Evolutionary conservation across 345 rosid species (phyloP), one percentile per base, ranked within the genome.

Genomic region (Sisymbrium altissimum): DNA sequence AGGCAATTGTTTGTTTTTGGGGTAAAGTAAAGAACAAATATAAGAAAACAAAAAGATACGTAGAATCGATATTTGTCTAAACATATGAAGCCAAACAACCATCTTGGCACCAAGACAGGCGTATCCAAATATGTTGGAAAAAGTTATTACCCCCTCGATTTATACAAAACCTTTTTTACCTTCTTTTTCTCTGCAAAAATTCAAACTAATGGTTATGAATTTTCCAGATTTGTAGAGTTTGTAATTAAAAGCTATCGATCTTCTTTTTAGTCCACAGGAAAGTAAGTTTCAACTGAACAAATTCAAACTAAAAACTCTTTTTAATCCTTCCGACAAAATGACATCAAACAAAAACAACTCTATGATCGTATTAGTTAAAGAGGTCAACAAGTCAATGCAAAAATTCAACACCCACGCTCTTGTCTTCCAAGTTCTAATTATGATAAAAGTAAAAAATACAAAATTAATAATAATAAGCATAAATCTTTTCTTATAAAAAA

Each of bases 1-100:
- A 62, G 59, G 44, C 30, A 44, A 25, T 0, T 69, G 64, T 69
- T 62, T 61, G 64, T 75, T 50, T 41, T 35, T 18, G 74, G 64
- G 49, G 25, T 18, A 39, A 70, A 55, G 55, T 15, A 40, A 27
- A 64, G 30, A 69, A 63, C 79, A 70, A 38, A 62, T 27, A 63
- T 36, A 35, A 70, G 75, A 76, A 64, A 76, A 64, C 80, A 76
- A 70, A 76, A 64, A 70, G 76, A 76, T 76, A 46, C 75, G 61
- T 70, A 76, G 66, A 76, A 70, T 70, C 71, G 71, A 57, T 17
- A 70, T 55, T 53, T 57, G 76, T 70, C 76, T 70, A 76, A 76
- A 64, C 80, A 70, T 36, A 70, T 29, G 76, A 70, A 76, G 80
- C 80, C 80, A 76, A 76, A 63, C 75, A 70, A 54, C 80, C 23